phyloP scores from a whole-genome alignment of 495 filamentous ascomycete species.

The Neurospora intermedia region DNA sequence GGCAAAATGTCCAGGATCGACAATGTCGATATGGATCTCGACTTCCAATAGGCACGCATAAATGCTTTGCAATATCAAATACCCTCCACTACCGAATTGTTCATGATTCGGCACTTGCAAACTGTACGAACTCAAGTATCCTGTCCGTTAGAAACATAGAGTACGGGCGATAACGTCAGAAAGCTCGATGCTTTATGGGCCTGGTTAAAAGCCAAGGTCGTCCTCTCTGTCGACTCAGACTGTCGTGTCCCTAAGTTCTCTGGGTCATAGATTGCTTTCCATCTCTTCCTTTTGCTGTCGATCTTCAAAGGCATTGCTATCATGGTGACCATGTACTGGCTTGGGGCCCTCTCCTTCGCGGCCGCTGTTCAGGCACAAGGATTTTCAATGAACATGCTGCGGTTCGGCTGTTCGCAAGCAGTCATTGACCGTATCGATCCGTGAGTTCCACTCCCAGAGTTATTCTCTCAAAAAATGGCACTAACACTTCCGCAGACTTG shows the following conservation, averaged over 20 bases:
- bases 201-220: background rate
- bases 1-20: slow-evolving; percentile 5
- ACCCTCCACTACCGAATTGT: background rate
- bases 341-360: slow-evolving; percentile 21
- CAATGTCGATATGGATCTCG: background rate
- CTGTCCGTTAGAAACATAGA: background rate
- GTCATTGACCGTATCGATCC: slow-evolving; percentile 33
- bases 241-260: background rate
- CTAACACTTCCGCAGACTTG: slow-evolving; percentile 12
- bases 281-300: accelerated
- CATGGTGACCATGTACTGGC: slow-evolving; percentile 22
- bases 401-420: slow-evolving; percentile 33
- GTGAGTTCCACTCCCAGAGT: background rate
- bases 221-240: background rate
- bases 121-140: background rate
- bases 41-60: slow-evolving; percentile 3
- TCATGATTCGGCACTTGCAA: slow-evolving; percentile 4
- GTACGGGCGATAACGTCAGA: background rate
- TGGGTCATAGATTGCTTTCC: background rate
- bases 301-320: background rate
- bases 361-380: slow-evolving; percentile 23
- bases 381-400: slow-evolving; percentile 28
- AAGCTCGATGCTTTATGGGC: background rate
- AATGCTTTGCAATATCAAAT: background rate
- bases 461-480: too few relatives aligned